Evolutionary conservation across 495 filamentous ascomycete genomes (phyloP), one percentile per base, ranked within the genome.

Genomic region (Lasiosphaeria miniovina): DNA sequence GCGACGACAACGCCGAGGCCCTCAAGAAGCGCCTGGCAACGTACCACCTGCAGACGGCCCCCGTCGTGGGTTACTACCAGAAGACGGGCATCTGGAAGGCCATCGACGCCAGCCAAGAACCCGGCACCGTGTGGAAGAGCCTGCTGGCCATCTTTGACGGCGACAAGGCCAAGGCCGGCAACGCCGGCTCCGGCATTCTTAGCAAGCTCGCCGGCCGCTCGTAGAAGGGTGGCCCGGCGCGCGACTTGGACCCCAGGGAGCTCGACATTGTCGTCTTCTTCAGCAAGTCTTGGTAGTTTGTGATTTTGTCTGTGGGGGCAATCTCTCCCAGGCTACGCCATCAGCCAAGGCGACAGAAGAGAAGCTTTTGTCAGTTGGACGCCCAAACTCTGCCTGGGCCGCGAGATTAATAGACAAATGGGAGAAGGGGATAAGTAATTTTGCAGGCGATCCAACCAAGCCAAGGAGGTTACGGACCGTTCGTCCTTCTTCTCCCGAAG

Each of bases 1-100:
- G 86, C 57, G 94, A 99, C 71, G 94, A 99, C 80, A 99, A 99
- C 68, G 93, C 90, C 65, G 93, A 93, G n/a, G 90, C 93, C 43
- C 82, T 99, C 53, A 93, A 90, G 83, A 99, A 98, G 87, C 88
- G 94, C 60, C 82, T 99, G 50, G 82, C 77, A 36, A 96, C 93
- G 14, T 99, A 98, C 76, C 94, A 99, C 78, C 78, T 86, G 63
- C 94, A 99, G 84, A 99, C 94, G 36, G 67, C 85, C 24, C 93
- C 95, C 38, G 94, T 99, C 54, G 91, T 94, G 58, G 80, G 83
- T 24, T 99, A 98, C 80, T 99, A 99, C 84, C 87, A 94, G 77
- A 91, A 90, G 75, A 96, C 89, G 45, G 91, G 93, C 58, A 96
- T 98, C 81, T 98, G 94, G 94, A 88, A 87, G 77, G 88, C 88